These are phyloP conservation scores for Psidium guajava DNA, from an alignment of 345 rosid species.

Conservation along the genomic window DNA sequence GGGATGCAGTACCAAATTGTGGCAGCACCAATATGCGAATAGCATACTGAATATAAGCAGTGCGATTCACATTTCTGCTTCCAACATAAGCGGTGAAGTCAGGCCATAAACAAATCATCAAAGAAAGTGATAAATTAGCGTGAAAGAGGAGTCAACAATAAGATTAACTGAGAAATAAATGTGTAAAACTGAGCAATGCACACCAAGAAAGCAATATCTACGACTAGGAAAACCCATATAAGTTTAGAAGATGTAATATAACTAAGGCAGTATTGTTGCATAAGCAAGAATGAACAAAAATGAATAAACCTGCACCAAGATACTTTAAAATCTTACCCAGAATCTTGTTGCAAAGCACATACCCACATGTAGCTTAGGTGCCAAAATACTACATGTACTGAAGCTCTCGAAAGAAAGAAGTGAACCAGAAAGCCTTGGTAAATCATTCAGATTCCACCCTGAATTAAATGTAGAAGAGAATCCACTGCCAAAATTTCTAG, in stretches of 20 bases:
- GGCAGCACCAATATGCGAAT: slow-evolving; percentile 61
- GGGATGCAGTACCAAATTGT: slow-evolving; percentile 61
- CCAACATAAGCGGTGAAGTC: neutral
- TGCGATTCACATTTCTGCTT: slow-evolving; percentile 63
- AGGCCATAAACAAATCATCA: neutral
- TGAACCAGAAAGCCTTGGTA: slow-evolving; percentile 52
- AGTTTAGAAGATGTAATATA: neutral
- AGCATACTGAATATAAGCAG: slow-evolving; percentile 44
- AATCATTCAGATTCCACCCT: slow-evolving; percentile 68
- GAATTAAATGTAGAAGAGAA: slow-evolving; percentile 33
- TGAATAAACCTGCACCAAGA: neutral
- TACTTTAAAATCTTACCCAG: slow-evolving; percentile 45
- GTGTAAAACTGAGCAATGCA: neutral
- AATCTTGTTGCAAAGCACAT: slow-evolving; percentile 52
- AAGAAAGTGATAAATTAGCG: neutral
- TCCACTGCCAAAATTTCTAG: slow-evolving; percentile 51
- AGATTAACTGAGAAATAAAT: neutral
- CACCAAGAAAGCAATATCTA: neutral
- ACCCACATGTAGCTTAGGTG: slow-evolving; percentile 54
- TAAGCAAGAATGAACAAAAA: neutral
- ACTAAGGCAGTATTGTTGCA: neutral
- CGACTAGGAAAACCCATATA: neutral
- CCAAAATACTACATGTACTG: slow-evolving; percentile 20
- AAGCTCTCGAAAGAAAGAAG: slow-evolving; percentile 50
- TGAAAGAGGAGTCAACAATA: neutral